Conservation (phyloP, 352 stramenopile genomes). For the Phytophthora constricta region DNA sequence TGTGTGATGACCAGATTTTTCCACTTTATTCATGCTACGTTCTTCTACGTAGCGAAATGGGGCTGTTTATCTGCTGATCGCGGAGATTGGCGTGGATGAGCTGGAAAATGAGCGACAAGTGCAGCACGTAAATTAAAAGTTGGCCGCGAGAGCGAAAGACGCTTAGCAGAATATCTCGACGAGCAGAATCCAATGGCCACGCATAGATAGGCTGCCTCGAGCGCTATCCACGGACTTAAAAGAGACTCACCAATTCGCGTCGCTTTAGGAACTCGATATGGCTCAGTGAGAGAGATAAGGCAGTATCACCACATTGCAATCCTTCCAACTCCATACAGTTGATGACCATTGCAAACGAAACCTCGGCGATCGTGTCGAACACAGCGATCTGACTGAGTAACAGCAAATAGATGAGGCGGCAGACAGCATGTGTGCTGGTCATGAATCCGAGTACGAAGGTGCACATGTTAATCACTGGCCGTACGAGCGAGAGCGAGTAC, state of each 20-base stretch:
- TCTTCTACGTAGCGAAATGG: slow-evolving; percentile 13
- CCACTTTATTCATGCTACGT: no score
- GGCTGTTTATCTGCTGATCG: slow-evolving; percentile 8
- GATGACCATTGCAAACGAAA: slow-evolving; percentile 63
- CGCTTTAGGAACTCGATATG: slow-evolving; percentile 38
- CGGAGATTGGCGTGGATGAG: neutral
- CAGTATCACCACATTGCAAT: slow-evolving; percentile 54
- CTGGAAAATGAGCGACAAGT: slow-evolving; percentile 54
- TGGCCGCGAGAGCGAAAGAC: slow-evolving; percentile 65
- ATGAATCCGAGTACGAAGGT: slow-evolving; percentile 67
- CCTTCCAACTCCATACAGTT: slow-evolving; percentile 48
- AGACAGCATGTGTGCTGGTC: slow-evolving; percentile 75
- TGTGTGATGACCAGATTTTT: no score
- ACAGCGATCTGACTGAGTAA: slow-evolving; percentile 48
- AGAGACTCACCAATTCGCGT: slow-evolving; percentile 55
- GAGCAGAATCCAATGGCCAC: slow-evolving; percentile 62
- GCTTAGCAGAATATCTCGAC: slow-evolving; percentile 57
- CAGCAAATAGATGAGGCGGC: slow-evolving; percentile 47
- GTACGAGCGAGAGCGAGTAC: slow-evolving; percentile 59
- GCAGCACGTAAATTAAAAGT: slow-evolving; percentile 66
- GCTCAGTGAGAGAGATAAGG: slow-evolving; percentile 24
- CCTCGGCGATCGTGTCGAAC: slow-evolving; percentile 57
- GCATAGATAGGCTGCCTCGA: slow-evolving; percentile 61
- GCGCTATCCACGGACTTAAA: slow-evolving; percentile 58
- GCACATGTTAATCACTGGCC: slow-evolving; percentile 53